phyloP scores from a whole-genome alignment of 2,329 filamentous ascomycete species.

The Verticillium nubilum region DNA sequence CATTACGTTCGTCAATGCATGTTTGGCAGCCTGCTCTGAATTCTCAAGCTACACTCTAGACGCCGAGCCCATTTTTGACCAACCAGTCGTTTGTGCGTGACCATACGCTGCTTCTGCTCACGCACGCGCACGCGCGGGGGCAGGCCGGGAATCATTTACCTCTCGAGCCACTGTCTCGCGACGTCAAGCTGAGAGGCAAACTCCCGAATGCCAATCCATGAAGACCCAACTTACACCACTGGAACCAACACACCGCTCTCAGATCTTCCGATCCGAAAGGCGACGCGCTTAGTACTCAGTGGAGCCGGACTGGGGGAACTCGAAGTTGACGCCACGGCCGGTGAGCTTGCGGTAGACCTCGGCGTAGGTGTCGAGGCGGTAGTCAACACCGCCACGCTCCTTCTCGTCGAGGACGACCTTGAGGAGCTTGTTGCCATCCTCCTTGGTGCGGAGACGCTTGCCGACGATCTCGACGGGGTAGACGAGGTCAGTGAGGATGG shows the following conservation, averaged over 20 bases:
- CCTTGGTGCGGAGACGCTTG: conserved; percentile 97
- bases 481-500: conserved; percentile 96
- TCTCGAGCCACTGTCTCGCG: neutral
- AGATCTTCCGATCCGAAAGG: neutral
- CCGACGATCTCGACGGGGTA: conserved; percentile 99
- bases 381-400: conserved; percentile 98
- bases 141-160: neutral
- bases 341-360: conserved; percentile 99
- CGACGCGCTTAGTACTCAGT: conserved; percentile 67
- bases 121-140: neutral
- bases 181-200: neutral
- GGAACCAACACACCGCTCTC: neutral
- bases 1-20: conserved; percentile 26
- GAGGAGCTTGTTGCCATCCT: conserved; percentile 96
- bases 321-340: conserved; percentile 92
- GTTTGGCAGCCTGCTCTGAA: conserved; percentile 33
- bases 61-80: conserved; percentile 38
- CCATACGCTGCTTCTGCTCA: neutral
- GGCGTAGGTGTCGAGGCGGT: conserved; percentile 98
- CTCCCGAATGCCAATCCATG: neutral
- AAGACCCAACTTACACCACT: neutral
- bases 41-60: conserved; percentile 46
- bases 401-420: conserved; percentile 99
- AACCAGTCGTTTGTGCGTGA: conserved; percentile 4
- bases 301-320: conserved; percentile 85